These are phyloP conservation scores for Przewalskia tangutica DNA, from an alignment of 257 asterid species.

Conservation along the genomic window DNA sequence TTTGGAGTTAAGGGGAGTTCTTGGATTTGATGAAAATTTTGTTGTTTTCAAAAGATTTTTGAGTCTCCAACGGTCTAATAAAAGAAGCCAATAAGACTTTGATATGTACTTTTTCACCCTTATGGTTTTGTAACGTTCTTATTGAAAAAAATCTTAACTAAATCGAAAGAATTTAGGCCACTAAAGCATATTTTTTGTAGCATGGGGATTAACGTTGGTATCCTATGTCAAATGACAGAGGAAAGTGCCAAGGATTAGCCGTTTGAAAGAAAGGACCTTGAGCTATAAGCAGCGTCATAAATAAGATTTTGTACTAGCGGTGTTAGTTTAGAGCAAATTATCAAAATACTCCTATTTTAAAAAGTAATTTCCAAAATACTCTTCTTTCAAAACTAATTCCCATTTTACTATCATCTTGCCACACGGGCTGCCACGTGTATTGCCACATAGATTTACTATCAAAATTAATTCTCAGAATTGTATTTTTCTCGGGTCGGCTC, in stretches of 20 bases:
- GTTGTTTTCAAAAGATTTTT: conserved; percentile 7
- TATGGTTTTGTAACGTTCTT: conserved; percentile 43
- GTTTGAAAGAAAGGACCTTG: not conserved
- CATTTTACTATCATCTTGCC: too few species aligned
- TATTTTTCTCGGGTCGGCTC: too few species aligned
- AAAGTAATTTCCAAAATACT: too few species aligned
- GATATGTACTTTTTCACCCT: not conserved
- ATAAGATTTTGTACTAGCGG: not conserved
- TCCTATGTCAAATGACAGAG: not conserved
- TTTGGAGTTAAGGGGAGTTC: not conserved
- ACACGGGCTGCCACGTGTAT: too few species aligned
- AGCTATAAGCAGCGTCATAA: not conserved
- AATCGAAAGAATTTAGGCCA: not conserved
- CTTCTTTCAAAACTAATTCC: too few species aligned
- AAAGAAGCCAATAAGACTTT: conserved; percentile 13
- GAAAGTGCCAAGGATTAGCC: not conserved
- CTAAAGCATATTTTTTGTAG: not conserved
- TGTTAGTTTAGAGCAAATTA: too few species aligned
- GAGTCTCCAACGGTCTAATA: conserved; percentile 63
- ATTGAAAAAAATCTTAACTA: conserved; percentile 12
- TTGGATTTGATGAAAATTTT: not conserved
- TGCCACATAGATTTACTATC: too few species aligned
- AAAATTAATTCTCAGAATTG: too few species aligned
- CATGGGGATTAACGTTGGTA: not conserved
- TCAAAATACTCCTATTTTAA: too few species aligned